Evolutionary conservation across 306 rosid genomes (phyloP).

Genomic region (Lathyrus oleraceus): DNA sequence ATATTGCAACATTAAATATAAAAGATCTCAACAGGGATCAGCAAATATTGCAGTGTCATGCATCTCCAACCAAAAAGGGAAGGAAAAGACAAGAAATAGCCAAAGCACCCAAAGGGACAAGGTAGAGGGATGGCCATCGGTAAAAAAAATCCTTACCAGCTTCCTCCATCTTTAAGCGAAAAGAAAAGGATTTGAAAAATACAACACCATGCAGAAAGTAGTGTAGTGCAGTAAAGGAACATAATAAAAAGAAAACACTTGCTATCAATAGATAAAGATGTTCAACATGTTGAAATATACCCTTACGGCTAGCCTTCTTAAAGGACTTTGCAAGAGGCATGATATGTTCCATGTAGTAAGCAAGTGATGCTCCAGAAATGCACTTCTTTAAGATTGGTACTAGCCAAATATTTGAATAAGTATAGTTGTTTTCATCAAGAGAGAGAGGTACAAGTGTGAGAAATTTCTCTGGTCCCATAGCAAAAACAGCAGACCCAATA

Average conservation of each 20-base stretch:
- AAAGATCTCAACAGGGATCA: too few relatives aligned
- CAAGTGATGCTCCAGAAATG: slow-evolving; percentile 79
- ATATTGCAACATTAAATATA: too few relatives aligned
- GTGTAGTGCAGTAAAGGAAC: background rate
- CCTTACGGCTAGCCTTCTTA: slow-evolving; percentile 69
- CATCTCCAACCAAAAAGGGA: too few relatives aligned
- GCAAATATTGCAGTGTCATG: too few relatives aligned
- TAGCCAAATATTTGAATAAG: slow-evolving; percentile 74
- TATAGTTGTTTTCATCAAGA: slow-evolving; percentile 47
- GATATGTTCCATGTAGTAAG: slow-evolving; percentile 66
- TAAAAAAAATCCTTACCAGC: too few relatives aligned
- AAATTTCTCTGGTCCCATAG: slow-evolving; percentile 86
- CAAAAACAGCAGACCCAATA: slow-evolving; percentile 79
- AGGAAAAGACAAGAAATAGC: too few relatives aligned
- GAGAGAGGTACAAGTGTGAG: slow-evolving; percentile 70
- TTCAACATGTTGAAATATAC: slow-evolving; percentile 42
- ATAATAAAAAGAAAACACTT: background rate
- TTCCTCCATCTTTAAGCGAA: too few relatives aligned
- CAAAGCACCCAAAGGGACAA: too few relatives aligned
- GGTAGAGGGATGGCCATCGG: too few relatives aligned
- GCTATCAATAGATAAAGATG: slow-evolving; percentile 9
- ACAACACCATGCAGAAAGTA: background rate
- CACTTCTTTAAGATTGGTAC: slow-evolving; percentile 69
- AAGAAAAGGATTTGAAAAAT: background rate
- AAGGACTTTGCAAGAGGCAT: slow-evolving; percentile 87